Evolutionary conservation across 352 stramenopile genomes (phyloP), one percentile per base, ranked within the genome.

Genomic region (Pythium brassicae): DNA sequence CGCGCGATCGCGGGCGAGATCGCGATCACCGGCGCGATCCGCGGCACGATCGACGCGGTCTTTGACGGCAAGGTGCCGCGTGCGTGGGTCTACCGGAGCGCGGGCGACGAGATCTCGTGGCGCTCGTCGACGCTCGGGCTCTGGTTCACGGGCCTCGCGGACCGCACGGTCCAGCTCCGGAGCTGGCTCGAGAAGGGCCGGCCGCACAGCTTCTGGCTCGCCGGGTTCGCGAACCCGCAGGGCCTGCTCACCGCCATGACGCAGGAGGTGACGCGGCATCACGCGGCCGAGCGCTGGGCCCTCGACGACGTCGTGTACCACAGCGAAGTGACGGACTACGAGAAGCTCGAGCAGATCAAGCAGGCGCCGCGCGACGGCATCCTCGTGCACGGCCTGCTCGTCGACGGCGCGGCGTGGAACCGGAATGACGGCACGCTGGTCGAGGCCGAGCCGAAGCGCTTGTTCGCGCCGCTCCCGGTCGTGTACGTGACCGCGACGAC

Each of bases 281-380:
- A 93, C 57, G 72, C 73, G 14, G 83, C 62, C 46, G 83, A 93
- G 35, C 77, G 78, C 12, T 94, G 84, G 84, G 76, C 79, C 7
- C 71, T 94, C 23, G 83, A 92, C 49, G 80, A 92, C 27, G 71
- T 92, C 25, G 71, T 89, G 14, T 87, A 88, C 50, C 80, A 92
- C 63, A 89, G 76, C 40, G 82, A 91, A 58, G 80, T 91, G 53
- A 93, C 80, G 7, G 83, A 93, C 63, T 91, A 89, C 63, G 80
- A 90, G 40, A 66, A 76, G 42, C 64, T 86, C 20, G 83, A 92
- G 58, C 76, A 89, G 59, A 90, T 92, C 66, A 87, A 85, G 49
- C 74, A 86, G 50, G 54, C 80, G 1, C 81, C 81, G 26, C 68
- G 78, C 17, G 83, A 94, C 63, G 84, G 83, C 39, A 75, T 94